A percentile compares a stretch with the other conserved stretches of the same genome.
phyloP scores from a whole-genome alignment of 129 eudicot genomes.

The Artemisia annua region DNA sequence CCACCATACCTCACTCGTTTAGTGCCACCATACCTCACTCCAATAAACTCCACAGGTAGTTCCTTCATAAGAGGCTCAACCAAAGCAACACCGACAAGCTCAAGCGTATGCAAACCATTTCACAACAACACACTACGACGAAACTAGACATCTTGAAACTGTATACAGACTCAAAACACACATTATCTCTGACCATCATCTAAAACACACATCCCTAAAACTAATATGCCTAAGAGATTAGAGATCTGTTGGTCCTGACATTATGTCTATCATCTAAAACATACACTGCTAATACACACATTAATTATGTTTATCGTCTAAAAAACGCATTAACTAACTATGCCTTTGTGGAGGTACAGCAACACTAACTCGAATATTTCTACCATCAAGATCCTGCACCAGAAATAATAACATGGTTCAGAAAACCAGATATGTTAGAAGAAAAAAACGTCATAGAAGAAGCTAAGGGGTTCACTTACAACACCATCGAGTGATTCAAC shows the following conservation, averaged over 20 bases:
- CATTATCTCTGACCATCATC: not conserved
- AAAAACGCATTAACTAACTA: conserved; percentile 28
- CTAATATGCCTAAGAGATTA: not conserved
- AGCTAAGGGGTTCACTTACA: conserved; percentile 44
- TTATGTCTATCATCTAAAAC: not conserved
- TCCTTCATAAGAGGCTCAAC: too few relatives aligned
- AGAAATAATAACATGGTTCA: not conserved
- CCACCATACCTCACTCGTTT: too few relatives aligned
- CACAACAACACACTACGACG: not conserved
- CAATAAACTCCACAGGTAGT: too few relatives aligned
- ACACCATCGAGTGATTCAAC: conserved; percentile 67
- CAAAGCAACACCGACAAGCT: too few relatives aligned
- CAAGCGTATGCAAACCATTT: not conserved
- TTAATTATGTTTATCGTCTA: conserved; percentile 21
- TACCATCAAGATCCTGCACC: conserved; percentile 73
- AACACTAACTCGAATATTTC: conserved; percentile 77
- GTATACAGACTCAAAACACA: not conserved
- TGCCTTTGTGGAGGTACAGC: conserved; percentile 75
- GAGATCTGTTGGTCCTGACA: not conserved
- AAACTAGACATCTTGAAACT: not conserved
- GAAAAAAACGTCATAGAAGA: not conserved
- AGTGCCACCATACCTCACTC: too few relatives aligned
- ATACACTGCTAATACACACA: conserved; percentile 12
- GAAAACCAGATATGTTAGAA: not conserved
- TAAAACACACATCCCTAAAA: conserved; percentile 8